Evolutionary conservation across 805 yeast genomes (phyloP), one percentile per base, ranked within the genome.

Genomic region (Suhomyces canberraensis): DNA sequence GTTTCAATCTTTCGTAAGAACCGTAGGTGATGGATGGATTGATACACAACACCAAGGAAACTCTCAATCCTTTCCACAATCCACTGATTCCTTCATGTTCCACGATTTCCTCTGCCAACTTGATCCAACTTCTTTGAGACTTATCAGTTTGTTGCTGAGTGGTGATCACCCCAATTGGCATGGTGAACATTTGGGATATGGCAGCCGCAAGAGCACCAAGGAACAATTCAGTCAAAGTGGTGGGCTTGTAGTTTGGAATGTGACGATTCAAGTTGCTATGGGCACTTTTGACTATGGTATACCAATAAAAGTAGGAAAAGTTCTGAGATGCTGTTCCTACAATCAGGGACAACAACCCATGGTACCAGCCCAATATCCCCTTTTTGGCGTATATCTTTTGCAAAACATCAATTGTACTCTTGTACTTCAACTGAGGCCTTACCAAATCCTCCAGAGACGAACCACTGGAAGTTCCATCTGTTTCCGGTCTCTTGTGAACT

Each of bases 11-110:
- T 55, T 84, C 89, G 57, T 76, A 83, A 3, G 88, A 71, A 6
- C 95, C 91, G 54, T 86, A 87, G 2, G 95, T 87, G 54, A 87
- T 87, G 26, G 93, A 80, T 3, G 95, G 95, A 61, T 87, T 87
- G 33, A 82, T 66, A 14, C 91, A 86, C 34, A 87, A 71, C 8
- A 86, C 83, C 50, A 86, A 59, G 6, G 87, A 78, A 6, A 88
- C 95, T 57, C 86, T 82, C 39, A 87, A 71, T 0, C 95, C 95
- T 46, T 79, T 74, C 95, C 95, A 87, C 41, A 85, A 75, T 0
- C 91, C 91, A 15, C 72, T 58, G 25, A 79, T 45, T 3, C 93
- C 91, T 47, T 84, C 85, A 18, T 78, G 78, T 15, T 65, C 61
- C 25, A 76, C 57, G 33, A 85, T 78, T 34, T 78, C 76, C 40